These are phyloP conservation scores for Penicillium sp. DNA, from an alignment of 2,329 filamentous ascomycete genomes.

Conservation along the genomic window DNA sequence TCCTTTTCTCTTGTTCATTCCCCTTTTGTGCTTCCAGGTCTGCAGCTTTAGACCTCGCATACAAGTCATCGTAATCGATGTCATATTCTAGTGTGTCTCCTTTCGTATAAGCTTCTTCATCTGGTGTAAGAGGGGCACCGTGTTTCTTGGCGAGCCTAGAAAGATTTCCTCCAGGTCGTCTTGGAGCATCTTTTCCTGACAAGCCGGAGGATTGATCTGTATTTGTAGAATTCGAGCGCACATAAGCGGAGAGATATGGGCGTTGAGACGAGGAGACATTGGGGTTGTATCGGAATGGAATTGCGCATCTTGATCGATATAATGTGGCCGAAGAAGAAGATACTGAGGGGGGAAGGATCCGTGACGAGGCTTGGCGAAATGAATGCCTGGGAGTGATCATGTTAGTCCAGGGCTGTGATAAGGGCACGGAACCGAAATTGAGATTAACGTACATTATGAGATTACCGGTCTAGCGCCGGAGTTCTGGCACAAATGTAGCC, in stretches of 20 bases:
- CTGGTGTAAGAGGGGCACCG: neutral
- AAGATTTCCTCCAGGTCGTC: neutral
- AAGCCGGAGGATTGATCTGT: neutral
- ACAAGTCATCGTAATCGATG: neutral
- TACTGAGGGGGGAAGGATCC: conserved; percentile 50
- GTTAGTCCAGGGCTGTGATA: neutral
- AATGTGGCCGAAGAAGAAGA: conserved; percentile 29
- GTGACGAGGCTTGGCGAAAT: conserved; percentile 58
- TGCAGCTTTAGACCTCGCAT: neutral
- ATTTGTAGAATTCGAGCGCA: conserved; percentile 17
- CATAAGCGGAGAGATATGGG: conserved; percentile 17
- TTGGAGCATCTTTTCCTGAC: neutral
- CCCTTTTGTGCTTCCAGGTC: neutral
- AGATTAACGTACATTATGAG: neutral
- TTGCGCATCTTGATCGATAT: conserved; percentile 36
- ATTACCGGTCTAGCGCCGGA: neutral
- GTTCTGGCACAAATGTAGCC: neutral
- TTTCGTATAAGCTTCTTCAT: neutral
- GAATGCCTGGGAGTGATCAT: conserved; percentile 48
- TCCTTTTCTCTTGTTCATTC: neutral
- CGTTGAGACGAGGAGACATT: conserved; percentile 27
- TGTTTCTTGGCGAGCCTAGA: neutral
- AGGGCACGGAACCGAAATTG: neutral
- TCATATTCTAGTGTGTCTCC: neutral
- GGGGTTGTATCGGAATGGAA: conserved; percentile 12